phyloP scores from a whole-genome alignment of 2,329 filamentous ascomycete species.

The Fusarium siculi region DNA sequence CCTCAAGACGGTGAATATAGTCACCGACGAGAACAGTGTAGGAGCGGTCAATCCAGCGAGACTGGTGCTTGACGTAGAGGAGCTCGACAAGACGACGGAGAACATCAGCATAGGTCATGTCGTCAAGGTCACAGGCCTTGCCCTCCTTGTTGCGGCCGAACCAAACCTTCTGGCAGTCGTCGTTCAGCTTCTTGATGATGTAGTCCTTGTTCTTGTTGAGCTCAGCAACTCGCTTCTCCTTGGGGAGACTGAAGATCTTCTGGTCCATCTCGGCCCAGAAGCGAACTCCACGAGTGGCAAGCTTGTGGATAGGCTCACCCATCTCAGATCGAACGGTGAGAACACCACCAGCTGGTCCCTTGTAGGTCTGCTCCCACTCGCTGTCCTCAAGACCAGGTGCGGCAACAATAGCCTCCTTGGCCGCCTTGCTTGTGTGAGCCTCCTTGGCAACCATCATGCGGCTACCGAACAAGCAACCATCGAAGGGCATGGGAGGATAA shows the following conservation, averaged over 20 bases:
- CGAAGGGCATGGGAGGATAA: slow-evolving; percentile 93
- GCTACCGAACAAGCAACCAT: slow-evolving; percentile 89
- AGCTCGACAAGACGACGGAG: slow-evolving; percentile 88
- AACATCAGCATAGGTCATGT: slow-evolving; percentile 95
- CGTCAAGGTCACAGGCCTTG: slow-evolving; percentile 86
- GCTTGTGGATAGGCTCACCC: slow-evolving; percentile 99
- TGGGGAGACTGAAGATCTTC: slow-evolving; percentile 96
- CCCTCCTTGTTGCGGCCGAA: slow-evolving; percentile 87
- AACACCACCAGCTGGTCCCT: slow-evolving; percentile 88
- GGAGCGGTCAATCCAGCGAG: slow-evolving; percentile 90
- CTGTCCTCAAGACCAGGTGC: slow-evolving; percentile 83
- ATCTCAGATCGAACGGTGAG: slow-evolving; percentile 98
- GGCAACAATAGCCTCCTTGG: slow-evolving; percentile 90
- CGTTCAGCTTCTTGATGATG: slow-evolving; percentile 95
- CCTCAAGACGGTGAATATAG: slow-evolving; percentile 96
- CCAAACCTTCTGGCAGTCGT: slow-evolving; percentile 97
- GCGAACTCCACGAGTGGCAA: slow-evolving; percentile 92
- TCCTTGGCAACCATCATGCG: slow-evolving; percentile 97
- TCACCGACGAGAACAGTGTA: slow-evolving; percentile 87
- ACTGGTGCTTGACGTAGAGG: slow-evolving; percentile 91
- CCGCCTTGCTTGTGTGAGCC: slow-evolving; percentile 85
- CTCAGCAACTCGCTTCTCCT: slow-evolving; percentile 89
- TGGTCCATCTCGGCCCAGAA: slow-evolving; percentile 99
- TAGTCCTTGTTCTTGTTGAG: slow-evolving; percentile 88
- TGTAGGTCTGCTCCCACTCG: slow-evolving; percentile 94